These are phyloP conservation scores for Mallotus japonicus DNA, from an alignment of 441 rosid species.

Conservation along the genomic window DNA sequence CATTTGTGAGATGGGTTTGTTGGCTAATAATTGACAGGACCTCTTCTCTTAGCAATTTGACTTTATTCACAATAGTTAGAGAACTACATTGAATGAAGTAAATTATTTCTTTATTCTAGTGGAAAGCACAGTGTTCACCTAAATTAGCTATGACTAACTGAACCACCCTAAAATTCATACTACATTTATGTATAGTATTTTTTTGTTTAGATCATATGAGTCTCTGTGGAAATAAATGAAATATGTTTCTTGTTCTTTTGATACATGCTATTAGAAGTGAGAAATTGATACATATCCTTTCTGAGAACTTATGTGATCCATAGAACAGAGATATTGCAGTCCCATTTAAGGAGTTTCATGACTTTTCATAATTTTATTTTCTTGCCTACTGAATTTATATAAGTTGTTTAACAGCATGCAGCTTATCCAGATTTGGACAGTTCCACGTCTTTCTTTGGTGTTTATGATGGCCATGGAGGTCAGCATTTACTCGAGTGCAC, in stretches of 20 bases:
- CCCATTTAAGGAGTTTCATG: neutral
- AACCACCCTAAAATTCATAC: neutral
- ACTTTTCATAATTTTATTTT: constrained; percentile 6
- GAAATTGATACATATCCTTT: neutral
- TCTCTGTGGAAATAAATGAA: neutral
- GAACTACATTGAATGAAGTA: neutral
- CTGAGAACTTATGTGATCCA: neutral
- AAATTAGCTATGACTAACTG: neutral
- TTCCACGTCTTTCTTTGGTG: constrained; percentile 87
- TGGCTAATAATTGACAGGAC: neutral
- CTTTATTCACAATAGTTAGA: neutral
- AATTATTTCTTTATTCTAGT: neutral
- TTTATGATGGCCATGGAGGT: constrained; percentile 99
- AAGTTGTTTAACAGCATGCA: constrained; percentile 60
- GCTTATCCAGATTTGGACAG: constrained; percentile 80
- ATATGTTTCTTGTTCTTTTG: neutral
- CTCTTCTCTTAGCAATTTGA: neutral
- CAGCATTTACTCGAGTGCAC: constrained; percentile 51
- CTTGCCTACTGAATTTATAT: constrained; percentile 24
- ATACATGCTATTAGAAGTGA: neutral
- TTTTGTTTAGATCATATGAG: neutral
- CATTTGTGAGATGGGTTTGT: neutral
- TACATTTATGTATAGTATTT: neutral
- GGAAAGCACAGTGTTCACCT: neutral
- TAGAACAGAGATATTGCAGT: neutral